Conservation (phyloP, 345 rosid species). For the Atalantia buxifolia region DNA sequence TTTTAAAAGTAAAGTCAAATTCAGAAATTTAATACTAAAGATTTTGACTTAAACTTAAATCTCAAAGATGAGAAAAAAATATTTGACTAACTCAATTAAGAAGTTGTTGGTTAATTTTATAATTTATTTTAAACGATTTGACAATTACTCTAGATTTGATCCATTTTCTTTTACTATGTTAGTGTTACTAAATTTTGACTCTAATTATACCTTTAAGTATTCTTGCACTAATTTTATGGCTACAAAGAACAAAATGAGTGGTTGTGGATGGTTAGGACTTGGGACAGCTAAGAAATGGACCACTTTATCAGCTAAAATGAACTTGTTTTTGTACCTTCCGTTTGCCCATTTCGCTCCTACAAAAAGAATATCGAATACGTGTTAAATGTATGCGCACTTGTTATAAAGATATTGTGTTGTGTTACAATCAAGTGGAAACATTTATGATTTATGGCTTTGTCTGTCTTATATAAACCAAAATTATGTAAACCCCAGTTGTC, state of each 20-base stretch:
- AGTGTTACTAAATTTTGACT: not conserved
- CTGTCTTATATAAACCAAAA: too few species aligned
- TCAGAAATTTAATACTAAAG: too few species aligned
- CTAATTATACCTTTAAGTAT: not conserved
- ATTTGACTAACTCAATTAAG: too few species aligned
- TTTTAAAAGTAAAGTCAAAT: too few species aligned
- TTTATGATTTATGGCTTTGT: not conserved
- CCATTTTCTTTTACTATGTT: not conserved
- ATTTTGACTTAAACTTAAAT: too few species aligned
- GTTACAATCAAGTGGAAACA: not conserved
- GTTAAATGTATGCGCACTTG: not conserved
- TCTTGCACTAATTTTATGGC: not conserved
- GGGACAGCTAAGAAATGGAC: not conserved
- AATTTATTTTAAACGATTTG: not conserved
- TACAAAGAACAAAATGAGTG: not conserved
- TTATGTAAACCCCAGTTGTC: too few species aligned
- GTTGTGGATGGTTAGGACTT: not conserved
- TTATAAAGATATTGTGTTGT: not conserved
- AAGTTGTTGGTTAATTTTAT: too few species aligned
- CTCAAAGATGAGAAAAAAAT: accelerated
- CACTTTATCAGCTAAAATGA: not conserved
- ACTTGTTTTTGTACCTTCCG: not conserved
- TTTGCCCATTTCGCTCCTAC: not conserved
- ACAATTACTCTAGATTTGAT: not conserved
- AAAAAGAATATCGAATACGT: not conserved